Conservation (phyloP, 2,329 filamentous ascomycete species). For the Xylaria sp. region DNA sequence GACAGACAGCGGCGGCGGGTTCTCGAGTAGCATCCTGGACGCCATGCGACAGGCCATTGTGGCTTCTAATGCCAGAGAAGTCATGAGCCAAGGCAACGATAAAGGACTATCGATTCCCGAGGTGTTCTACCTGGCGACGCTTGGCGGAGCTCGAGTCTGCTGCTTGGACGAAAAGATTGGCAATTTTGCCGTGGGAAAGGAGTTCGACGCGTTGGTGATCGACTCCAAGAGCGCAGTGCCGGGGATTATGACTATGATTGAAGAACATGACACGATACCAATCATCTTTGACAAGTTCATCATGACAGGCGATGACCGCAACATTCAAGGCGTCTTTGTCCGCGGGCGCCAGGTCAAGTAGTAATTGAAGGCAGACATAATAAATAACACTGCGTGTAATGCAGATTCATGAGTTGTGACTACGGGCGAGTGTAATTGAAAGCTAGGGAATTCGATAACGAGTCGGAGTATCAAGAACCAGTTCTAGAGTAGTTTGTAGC, state of each 20-base stretch:
- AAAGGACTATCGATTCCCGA: conserved; percentile 62
- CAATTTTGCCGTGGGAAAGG: conserved; percentile 67
- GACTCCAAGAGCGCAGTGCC: conserved; percentile 48
- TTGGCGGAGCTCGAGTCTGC: conserved; percentile 70
- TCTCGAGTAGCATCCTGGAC: conserved; percentile 68
- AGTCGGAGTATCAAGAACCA: no score
- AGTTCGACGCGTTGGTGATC: conserved; percentile 70
- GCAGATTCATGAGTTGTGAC: neutral
- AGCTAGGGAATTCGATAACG: no score
- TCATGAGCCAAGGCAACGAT: conserved; percentile 54
- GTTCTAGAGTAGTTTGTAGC: no score
- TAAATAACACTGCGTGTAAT: neutral
- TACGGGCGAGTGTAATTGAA: no score
- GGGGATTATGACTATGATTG: conserved; percentile 64
- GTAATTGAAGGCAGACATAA: neutral
- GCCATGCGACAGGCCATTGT: conserved; percentile 69
- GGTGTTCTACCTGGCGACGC: conserved; percentile 69
- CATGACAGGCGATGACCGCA: conserved; percentile 74
- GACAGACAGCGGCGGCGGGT: conserved; percentile 73
- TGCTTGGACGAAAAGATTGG: conserved; percentile 65
- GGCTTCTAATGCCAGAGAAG: conserved; percentile 61
- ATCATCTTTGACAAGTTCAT: conserved; percentile 71
- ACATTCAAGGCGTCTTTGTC: conserved; percentile 67
- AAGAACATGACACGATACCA: conserved; percentile 59
- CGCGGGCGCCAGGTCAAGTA: conserved; percentile 54